Base-by-base conservation (phyloP, 495 filamentous ascomycete species). In the Aspergillus ostianus region DNA sequence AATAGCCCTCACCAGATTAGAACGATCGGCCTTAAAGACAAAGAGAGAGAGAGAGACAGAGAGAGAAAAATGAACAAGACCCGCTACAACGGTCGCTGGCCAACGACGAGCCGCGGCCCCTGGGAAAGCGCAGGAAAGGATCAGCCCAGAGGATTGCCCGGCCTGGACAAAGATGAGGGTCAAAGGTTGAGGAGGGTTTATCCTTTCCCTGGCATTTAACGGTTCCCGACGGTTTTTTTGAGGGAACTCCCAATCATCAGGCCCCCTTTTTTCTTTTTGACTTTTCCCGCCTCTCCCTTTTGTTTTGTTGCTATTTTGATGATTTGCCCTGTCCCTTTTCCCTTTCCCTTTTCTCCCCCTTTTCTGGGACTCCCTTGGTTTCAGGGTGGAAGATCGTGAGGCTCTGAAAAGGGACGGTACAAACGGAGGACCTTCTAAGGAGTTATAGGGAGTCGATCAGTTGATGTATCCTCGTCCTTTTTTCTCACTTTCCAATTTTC, bases 151-250 rank as follows among this genome's bases (percentile, higher is more conserved):
- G 41, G 27, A 47, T 56, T 56, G 32, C 54, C 46, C 29, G 29
- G 47, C 17, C 30, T 51, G 56, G 47, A 41, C 36, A 41, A 41
- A 41, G 36, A 41, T 4, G 36, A 17, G 36, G 9, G 36, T 41
- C 36, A 41, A 12, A 10, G 1, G 9, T 41, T 10, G 13, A 15
- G 7, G 32, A 36, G 12, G 13, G 36, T 41, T 41, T 32, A 9
- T 19, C 47, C 44, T 27, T 56, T 32, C 20, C 52, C 48, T 61
- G 54, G 59, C 54, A 56, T 48, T 56, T 61, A 61, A 61, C 59
- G 59, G 59, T 49, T 61, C 54, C 58, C 58, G 58, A 55, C 41
- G 53, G 51, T 19, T 36, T 45, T 47, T 45, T 26, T 48, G 18
- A 52, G 44, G n/a, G n/a, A n/a, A n/a, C 47, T 21, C 21, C 44